Evolutionary conservation across 2,329 filamentous ascomycete genomes (phyloP).

Genomic region (Leptographium flavum): DNA sequence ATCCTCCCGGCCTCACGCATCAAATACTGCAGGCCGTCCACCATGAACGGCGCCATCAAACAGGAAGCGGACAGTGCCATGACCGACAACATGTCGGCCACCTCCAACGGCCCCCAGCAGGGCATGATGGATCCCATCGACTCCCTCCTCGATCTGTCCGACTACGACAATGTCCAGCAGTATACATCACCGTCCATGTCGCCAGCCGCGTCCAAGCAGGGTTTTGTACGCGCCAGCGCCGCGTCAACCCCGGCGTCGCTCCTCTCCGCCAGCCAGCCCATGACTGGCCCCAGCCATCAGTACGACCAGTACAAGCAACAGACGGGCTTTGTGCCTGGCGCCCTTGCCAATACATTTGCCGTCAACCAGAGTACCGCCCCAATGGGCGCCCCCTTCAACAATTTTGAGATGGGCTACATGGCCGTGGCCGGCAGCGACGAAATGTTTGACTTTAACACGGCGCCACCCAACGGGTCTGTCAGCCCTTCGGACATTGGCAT

Average conservation of each 20-base stretch:
- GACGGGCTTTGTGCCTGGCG: conserved; percentile 79
- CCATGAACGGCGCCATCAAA: conserved; percentile 9
- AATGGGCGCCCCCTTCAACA: conserved; percentile 35
- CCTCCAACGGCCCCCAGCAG: conserved; percentile 17
- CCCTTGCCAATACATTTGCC: conserved; percentile 64
- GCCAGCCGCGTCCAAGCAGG: conserved; percentile 36
- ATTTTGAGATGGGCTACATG: conserved; percentile 31
- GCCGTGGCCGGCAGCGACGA: conserved; percentile 45
- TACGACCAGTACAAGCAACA: conserved; percentile 94
- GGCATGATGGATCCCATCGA: conserved; percentile 34
- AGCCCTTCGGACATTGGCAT: conserved; percentile 55
- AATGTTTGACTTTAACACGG: conserved; percentile 59
- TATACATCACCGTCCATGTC: conserved; percentile 49
- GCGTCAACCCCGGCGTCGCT: conserved; percentile 31
- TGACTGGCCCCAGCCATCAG: conserved; percentile 79
- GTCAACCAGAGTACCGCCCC: conserved; percentile 49
- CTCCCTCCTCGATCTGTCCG: conserved; percentile 44
- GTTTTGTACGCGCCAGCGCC: conserved; percentile 29
- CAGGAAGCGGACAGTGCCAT: conserved; percentile 8
- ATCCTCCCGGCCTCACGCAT: neutral
- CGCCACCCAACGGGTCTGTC: conserved; percentile 44
- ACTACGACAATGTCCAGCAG: conserved; percentile 42
- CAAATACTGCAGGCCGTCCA: too few species aligned
- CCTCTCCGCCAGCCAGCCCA: conserved; percentile 37
- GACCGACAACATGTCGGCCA: conserved; percentile 14